Base-by-base conservation (phyloP, 2,329 filamentous ascomycete genomes). In the Coniella vitis region DNA sequence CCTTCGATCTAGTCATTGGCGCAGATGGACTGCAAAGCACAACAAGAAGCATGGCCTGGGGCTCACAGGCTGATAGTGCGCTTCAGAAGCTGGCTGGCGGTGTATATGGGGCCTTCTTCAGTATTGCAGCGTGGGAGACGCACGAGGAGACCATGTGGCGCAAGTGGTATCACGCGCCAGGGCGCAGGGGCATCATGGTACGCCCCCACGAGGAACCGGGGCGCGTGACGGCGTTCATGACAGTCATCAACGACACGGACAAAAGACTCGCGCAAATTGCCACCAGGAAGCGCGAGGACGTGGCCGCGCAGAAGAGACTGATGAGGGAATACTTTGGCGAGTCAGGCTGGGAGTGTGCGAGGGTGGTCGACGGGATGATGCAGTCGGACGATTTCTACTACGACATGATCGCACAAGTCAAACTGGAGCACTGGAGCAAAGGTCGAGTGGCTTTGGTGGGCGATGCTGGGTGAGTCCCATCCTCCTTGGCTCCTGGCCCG, bases 11-110 rank as follows among this genome's bases (percentile, higher is more conserved):
- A 0, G 61, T 81, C 0, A 67, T 81, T 38, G 76, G 72, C 10
- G 75, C 76, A 3, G 78, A 82, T 55, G 78, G 78, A 0, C 69
- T 73, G 31, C 65, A 69, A 8, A 79, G 74, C 3, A 66, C 65
- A 25, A 70, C 73, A n/a, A 66, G 74, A 8, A 64, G 60, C n/a
- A 57, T 63, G 36, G 61, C 69, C 4, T 58, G 66, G 54, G 62
- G 63, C 9, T 49, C 56, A 8, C 57, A 58, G 4, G 57, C 56
- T 7, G 58, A 60, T 2, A 54, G 57, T 3, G 45, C 56, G 7
- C 61, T 66, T 29, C 60, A 60, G 17, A 55, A 54, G 16, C 54
- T 67, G 13, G 43, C 43, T 17, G 43, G 35, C 2, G 59, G 60
- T 12, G 42, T 65, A 38, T 70, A 66, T 45, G 54, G 57, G 4